Evolutionary conservation across 441 rosid genomes (phyloP).

Genomic region (Eutrema salsugineum): DNA sequence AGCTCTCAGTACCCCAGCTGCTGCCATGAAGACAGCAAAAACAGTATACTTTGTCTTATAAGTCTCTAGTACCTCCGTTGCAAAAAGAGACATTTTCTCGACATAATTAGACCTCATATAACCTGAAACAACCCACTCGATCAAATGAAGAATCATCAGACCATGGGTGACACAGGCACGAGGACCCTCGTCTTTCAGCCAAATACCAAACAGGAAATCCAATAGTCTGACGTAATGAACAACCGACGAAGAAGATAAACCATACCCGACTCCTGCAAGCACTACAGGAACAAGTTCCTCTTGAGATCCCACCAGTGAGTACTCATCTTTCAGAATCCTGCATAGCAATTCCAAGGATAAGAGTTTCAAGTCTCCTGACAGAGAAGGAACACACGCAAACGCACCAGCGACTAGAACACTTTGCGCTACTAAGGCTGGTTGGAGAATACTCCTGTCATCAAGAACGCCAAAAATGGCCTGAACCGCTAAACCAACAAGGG

Average conservation of each 20-base stretch:
- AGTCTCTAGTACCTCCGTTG: constrained; percentile 40
- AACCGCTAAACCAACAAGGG: constrained; percentile 58
- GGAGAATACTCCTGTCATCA: constrained; percentile 29
- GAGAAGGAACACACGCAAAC: constrained; percentile 50
- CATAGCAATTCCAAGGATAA: constrained; percentile 61
- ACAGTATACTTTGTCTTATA: constrained; percentile 40
- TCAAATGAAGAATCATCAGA: constrained; percentile 75
- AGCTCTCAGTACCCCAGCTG: constrained; percentile 81
- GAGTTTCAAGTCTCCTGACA: constrained; percentile 48
- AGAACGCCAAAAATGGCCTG: constrained; percentile 48
- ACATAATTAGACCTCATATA: constrained; percentile 44
- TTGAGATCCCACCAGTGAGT: constrained; percentile 32
- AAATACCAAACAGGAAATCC: constrained; percentile 54
- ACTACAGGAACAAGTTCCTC: constrained; percentile 47
- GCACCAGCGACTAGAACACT: constrained; percentile 73
- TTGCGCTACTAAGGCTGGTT: constrained; percentile 52
- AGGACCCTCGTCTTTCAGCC: constrained; percentile 62
- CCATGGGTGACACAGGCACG: constrained; percentile 49
- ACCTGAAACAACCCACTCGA: constrained; percentile 79
- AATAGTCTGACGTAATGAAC: constrained; percentile 43
- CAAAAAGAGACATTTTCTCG: constrained; percentile 45
- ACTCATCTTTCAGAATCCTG: constrained; percentile 55
- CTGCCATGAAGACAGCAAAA: constrained; percentile 62
- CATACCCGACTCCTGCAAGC: constrained; percentile 91
- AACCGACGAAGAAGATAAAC: constrained; percentile 55